Conservation (phyloP, 2,329 filamentous ascomycete genomes). For the Stemphylium lycopersici region DNA sequence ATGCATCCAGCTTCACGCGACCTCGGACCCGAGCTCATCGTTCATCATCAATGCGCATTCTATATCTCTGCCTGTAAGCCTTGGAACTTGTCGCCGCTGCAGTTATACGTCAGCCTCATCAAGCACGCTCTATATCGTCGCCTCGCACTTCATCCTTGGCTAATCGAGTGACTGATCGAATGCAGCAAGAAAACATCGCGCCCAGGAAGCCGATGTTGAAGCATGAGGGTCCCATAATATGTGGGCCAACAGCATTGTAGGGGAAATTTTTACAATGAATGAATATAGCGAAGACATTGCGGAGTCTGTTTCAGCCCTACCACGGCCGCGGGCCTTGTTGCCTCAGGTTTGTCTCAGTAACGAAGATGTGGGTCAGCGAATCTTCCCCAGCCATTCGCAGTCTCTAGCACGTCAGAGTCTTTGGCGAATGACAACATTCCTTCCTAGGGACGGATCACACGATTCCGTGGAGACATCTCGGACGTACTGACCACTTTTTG, state of each 20-base stretch:
- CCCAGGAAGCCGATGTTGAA: no score
- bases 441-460: slow-evolving; percentile 1
- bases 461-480: slow-evolving; percentile 1
- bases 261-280: not conserved
- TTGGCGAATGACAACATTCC: slow-evolving; percentile 5
- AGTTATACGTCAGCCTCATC: no score
- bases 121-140: no score
- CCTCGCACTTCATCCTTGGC: no score
- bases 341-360: slow-evolving; percentile 24
- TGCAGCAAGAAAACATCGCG: no score
- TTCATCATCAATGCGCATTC: no score
- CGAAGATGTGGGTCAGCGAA: slow-evolving; percentile 3
- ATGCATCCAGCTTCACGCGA: no score
- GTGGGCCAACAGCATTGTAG: not conserved
- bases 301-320: slow-evolving; percentile 19
- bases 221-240: no score
- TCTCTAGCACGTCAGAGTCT: not conserved
- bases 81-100: no score
- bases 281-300: not conserved
- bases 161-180: no score
- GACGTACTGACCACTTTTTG: slow-evolving; percentile 1
- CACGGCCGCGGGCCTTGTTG: slow-evolving; percentile 12
- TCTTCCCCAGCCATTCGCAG: not conserved
- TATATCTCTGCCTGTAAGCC: no score
- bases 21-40: no score